Base-by-base conservation (phyloP, 495 filamentous ascomycete genomes). In the Neurospora sp. region DNA sequence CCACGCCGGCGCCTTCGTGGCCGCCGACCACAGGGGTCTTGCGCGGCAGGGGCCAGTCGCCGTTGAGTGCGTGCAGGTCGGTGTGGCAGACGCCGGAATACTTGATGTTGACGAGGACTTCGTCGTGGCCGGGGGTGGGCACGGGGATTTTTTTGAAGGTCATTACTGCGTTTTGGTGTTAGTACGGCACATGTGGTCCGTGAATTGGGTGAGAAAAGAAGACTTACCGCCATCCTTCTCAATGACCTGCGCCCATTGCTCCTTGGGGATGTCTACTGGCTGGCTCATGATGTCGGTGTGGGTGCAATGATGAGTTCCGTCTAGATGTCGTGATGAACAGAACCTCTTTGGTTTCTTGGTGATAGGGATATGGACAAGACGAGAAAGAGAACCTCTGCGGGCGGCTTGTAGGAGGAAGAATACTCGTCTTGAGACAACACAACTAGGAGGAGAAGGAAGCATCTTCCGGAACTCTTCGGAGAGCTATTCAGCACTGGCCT, bases 61-160 rank as follows among this genome's bases (percentile, higher is more conserved):
- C 92, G 70, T 91, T 92, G 81, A 94, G 83, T 48, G 93, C 93
- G 83, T 94, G 92, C 14, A 93, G 83, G 79, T 93, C 92, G 0
- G 94, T 96, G 84, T 96, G 94, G 85, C 94, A 97, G 75, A 97
- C 94, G 78, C 94, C 94, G 12, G 92, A 90, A 86, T 91, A 97
- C 78, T 91, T 91, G 84, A 97, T 89, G 81, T 96, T 92, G 79
- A 97, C 84, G 54, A 97, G 88, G 76, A 97, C 90, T 82, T 97
- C 89, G 83, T 95, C 92, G 8, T 93, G 89, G 4, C 88, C 90
- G 0, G 94, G 93, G 75, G 88, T 87, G 69, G 87, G 86, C 46
- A 95, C 93, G 72, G 89, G 88, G 78, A 96, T 93, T 79, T 91
- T 85, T 81, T 96, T 95, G 86, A 89, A 92, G 46, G 31, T 70